These are phyloP conservation scores for Penicillium corylophilum DNA, from an alignment of 2,329 filamentous ascomycete species.

Conservation along the genomic window DNA sequence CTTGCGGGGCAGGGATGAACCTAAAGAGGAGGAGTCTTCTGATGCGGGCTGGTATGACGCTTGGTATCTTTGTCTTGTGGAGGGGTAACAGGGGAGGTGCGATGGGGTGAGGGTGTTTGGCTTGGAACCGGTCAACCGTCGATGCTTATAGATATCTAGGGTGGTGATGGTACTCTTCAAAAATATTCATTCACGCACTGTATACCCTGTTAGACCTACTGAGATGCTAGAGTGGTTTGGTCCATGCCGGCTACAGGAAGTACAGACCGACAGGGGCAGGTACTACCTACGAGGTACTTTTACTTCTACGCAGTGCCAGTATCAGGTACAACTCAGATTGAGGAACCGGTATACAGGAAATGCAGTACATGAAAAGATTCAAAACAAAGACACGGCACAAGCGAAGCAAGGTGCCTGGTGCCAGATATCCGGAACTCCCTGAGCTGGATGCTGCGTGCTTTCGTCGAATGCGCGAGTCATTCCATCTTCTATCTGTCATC, in stretches of 20 bases:
- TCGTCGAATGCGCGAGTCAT: conserved; percentile 51
- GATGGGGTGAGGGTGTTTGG: neutral
- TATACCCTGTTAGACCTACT: no score
- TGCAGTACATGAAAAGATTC: conserved; percentile 33
- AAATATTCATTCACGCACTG: no score
- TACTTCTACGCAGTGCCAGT: neutral
- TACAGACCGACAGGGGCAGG: neutral
- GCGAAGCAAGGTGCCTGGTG: conserved; percentile 45
- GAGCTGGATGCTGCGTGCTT: conserved; percentile 48
- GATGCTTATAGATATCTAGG: no score
- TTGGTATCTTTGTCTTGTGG: neutral
- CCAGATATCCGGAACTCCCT: conserved; percentile 82
- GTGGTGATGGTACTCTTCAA: no score
- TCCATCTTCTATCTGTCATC: conserved; percentile 52
- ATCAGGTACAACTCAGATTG: conserved; percentile 19
- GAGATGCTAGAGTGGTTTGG: no score
- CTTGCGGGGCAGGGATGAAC: neutral
- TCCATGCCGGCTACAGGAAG: neutral
- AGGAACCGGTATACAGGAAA: conserved; percentile 32
- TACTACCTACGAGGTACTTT: neutral
- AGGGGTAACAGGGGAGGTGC: neutral
- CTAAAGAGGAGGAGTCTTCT: neutral
- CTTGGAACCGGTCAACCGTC: neutral
- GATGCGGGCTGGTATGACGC: neutral
- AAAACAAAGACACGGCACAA: conserved; percentile 36